A percentile compares a stretch with the other conserved stretches of the same genome.
These are phyloP conservation scores for Ustilago loliicola DNA, from an alignment of 1,284 basidiomycete genomes.

Conservation along the genomic window DNA sequence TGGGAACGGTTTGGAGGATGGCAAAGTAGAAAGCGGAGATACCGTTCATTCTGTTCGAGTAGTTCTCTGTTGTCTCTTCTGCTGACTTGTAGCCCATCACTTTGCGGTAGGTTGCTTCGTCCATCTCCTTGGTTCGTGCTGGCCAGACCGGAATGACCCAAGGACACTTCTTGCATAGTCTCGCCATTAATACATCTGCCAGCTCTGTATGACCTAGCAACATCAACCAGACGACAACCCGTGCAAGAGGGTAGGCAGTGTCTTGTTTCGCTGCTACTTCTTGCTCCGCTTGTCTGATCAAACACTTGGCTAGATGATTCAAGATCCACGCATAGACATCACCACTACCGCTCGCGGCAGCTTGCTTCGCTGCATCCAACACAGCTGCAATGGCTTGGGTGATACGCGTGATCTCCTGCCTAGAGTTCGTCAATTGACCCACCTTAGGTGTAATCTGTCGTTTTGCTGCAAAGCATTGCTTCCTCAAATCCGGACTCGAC, in stretches of 20 bases:
- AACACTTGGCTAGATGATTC: slow-evolving; percentile 86
- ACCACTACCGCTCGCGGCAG: slow-evolving; percentile 66
- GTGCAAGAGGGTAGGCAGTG: slow-evolving; percentile 85
- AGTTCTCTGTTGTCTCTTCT: slow-evolving; percentile 75
- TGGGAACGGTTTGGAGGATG: slow-evolving; percentile 75
- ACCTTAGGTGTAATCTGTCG: slow-evolving; percentile 90
- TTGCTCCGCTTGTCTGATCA: slow-evolving; percentile 92
- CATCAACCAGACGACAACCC: slow-evolving; percentile 80
- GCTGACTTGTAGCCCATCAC: slow-evolving; percentile 78
- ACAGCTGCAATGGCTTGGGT: slow-evolving; percentile 77
- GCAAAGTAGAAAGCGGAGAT: slow-evolving; percentile 90
- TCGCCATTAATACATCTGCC: slow-evolving; percentile 84
- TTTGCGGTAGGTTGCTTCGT: slow-evolving; percentile 77
- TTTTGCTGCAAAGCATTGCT: slow-evolving; percentile 76
- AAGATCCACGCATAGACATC: slow-evolving; percentile 80
- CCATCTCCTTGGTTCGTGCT: slow-evolving; percentile 46
- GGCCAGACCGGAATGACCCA: slow-evolving; percentile 73
- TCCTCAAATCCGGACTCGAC: slow-evolving; percentile 74
- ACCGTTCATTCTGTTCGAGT: slow-evolving; percentile 82
- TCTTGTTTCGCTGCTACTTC: slow-evolving; percentile 91
- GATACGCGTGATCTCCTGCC: slow-evolving; percentile 79
- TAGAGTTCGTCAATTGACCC: slow-evolving; percentile 89
- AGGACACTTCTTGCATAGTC: slow-evolving; percentile 83
- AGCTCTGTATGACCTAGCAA: slow-evolving; percentile 75
- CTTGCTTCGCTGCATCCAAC: slow-evolving; percentile 70